Evolutionary conservation across 768 basidiomycete species (phyloP).

Genomic region (Roridomyces roridus): DNA sequence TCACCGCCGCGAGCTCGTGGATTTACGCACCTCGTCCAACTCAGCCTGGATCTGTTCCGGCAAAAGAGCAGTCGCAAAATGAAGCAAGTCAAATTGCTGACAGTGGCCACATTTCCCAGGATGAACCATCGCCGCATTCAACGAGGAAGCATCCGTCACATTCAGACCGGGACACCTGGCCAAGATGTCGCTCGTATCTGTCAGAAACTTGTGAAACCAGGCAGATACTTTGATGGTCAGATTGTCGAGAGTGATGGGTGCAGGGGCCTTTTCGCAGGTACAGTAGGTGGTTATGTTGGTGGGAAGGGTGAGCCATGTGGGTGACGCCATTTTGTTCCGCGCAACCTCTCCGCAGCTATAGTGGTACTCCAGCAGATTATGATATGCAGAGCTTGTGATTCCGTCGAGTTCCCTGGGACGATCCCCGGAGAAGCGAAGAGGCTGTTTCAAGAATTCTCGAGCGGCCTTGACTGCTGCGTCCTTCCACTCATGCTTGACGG

Average conservation of each 20-base stretch:
- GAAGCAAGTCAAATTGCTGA: conserved; percentile 1
- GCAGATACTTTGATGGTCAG: not conserved
- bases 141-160: not conserved
- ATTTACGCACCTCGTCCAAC: conserved; percentile 12
- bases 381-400: conserved; percentile 2
- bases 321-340: not conserved
- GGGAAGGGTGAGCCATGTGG: too few relatives aligned
- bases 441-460: conserved; percentile 1
- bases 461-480: conserved; percentile 2
- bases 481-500: not conserved
- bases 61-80: not conserved
- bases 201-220: conserved; percentile 1
- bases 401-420: not conserved
- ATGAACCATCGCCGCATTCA: not conserved
- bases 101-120: not conserved
- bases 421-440: not conserved
- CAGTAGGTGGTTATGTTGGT: too few relatives aligned
- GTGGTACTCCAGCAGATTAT: conserved; percentile 14
- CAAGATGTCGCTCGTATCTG: not conserved
- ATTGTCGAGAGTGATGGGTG: not conserved
- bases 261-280: too few relatives aligned
- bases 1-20: too few relatives aligned
- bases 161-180: not conserved
- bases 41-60: not conserved
- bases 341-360: conserved; percentile 1